Evolutionary conservation across 495 filamentous ascomycete species (phyloP).

Genomic region (Letharia columbiana): DNA sequence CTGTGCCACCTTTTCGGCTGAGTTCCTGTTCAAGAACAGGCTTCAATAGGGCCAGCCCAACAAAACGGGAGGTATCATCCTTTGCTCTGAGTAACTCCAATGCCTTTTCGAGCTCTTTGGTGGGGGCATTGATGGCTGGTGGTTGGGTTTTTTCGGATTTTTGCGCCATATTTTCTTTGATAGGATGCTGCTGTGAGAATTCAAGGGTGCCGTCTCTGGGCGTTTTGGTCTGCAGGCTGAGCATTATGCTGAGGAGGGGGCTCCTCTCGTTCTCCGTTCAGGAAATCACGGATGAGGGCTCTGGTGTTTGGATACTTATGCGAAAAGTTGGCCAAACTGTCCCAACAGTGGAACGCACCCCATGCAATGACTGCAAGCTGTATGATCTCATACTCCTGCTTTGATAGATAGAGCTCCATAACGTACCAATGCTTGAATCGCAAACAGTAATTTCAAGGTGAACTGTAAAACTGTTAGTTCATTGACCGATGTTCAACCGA

Average conservation of each 20-base stretch:
- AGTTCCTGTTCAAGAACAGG: constrained; percentile 48
- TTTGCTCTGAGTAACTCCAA: constrained; percentile 37
- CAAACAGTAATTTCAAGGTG: too few relatives aligned
- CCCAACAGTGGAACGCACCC: constrained; percentile 12
- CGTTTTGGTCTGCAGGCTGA: background rate
- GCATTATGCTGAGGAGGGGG: background rate
- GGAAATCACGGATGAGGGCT: background rate
- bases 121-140: background rate
- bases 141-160: background rate
- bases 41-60: constrained; percentile 55
- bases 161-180: background rate
- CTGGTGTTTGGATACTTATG: constrained; percentile 2
- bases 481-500: background rate
- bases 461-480: background rate
- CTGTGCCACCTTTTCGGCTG: constrained; percentile 29
- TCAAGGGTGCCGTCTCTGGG: background rate
- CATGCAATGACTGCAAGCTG: constrained; percentile 8
- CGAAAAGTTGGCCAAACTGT: background rate
- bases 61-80: constrained; percentile 57
- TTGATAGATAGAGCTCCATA: constrained; percentile 18
- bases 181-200: background rate
- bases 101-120: constrained; percentile 16
- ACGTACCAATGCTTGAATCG: background rate
- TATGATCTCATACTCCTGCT: constrained; percentile 16
- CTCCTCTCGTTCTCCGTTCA: constrained; percentile 4